Evolutionary conservation across 2,329 filamentous ascomycete species (phyloP).

Genomic region (Trichoderma oligosporum): DNA sequence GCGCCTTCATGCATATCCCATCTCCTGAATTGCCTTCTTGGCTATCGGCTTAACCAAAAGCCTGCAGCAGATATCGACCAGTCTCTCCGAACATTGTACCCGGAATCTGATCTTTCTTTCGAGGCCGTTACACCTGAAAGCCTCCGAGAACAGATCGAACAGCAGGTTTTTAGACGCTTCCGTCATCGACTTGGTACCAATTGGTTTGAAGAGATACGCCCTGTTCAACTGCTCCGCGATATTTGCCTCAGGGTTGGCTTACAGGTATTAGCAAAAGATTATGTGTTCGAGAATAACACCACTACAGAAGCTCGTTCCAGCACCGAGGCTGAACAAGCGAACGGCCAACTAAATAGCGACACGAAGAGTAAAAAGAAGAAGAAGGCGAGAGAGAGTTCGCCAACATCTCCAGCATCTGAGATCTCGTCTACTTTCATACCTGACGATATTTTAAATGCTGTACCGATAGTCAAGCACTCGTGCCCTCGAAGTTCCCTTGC

Average conservation of each 20-base stretch:
- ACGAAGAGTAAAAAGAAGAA: slow-evolving; percentile 62
- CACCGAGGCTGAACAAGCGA: slow-evolving; percentile 35
- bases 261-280: slow-evolving; percentile 72
- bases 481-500: slow-evolving; percentile 85
- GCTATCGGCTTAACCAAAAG: slow-evolving; percentile 68
- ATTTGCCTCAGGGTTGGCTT: slow-evolving; percentile 84
- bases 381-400: slow-evolving; percentile 53
- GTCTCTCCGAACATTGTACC: slow-evolving; percentile 69
- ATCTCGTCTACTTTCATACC: slow-evolving; percentile 58
- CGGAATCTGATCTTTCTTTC: slow-evolving; percentile 77
- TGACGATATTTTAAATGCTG: slow-evolving; percentile 86
- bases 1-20: slow-evolving; percentile 78
- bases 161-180: slow-evolving; percentile 70
- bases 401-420: slow-evolving; percentile 43
- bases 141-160: slow-evolving; percentile 65
- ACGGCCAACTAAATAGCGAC: slow-evolving; percentile 43
- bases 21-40: slow-evolving; percentile 89
- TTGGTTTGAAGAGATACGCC: slow-evolving; percentile 66
- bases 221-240: slow-evolving; percentile 83
- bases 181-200: slow-evolving; percentile 66
- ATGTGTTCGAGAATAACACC: slow-evolving; percentile 34
- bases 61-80: slow-evolving; percentile 76
- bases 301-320: slow-evolving; percentile 28
- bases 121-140: slow-evolving; percentile 71
- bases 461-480: slow-evolving; percentile 94